Evolutionary conservation across 1,284 basidiomycete genomes (phyloP), one percentile per base, ranked within the genome.

Genomic region (Schizopora paradoxa): DNA sequence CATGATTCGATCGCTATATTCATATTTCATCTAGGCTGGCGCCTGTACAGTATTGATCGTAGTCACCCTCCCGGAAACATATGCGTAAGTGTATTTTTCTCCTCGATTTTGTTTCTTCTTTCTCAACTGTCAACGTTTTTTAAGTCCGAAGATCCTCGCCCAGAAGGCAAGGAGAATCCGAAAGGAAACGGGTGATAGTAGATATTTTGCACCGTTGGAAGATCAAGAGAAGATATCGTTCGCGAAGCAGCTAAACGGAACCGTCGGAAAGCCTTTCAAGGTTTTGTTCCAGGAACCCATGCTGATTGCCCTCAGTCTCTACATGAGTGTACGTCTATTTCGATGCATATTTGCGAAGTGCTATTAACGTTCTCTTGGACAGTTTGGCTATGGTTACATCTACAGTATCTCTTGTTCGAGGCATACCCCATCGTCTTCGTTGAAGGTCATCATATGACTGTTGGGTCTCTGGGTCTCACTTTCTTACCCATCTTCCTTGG

Each of bases 271-370:
- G 58, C 87, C 80, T 0, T 90, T 81, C 66, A 70, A 74, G 54
- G 74, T 86, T 51, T 70, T 91, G 26, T 70, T 78, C 48, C 65
- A 66, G n/a, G 90, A 92, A 59, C 88, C 88, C 0, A 89, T 91
- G 77, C 65, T 92, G 6, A 63, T 85, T 6, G 74, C 78, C 7
- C 65, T 86, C 33, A 89, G 86, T 0, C 32, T 80, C 6, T 91
- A 88, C 64, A 70, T 77, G 68, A 77, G 76, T 43, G 70, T 82
- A 54, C 55, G 76, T 67, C 11, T 55, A 40, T 14, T 13, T 8
- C 11, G 29, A 45, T 4, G 22, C 13, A 38, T 33, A 38, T 62
- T 63, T 0, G 61, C 62, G 63, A 43, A 41, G 54, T 53, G 48
- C 55, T 53, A 1, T 54, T 61, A 37, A 59, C 37, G 54, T 26